Base-by-base conservation (phyloP, 2,329 filamentous ascomycete species). In the Exophiala dermatitidis region DNA sequence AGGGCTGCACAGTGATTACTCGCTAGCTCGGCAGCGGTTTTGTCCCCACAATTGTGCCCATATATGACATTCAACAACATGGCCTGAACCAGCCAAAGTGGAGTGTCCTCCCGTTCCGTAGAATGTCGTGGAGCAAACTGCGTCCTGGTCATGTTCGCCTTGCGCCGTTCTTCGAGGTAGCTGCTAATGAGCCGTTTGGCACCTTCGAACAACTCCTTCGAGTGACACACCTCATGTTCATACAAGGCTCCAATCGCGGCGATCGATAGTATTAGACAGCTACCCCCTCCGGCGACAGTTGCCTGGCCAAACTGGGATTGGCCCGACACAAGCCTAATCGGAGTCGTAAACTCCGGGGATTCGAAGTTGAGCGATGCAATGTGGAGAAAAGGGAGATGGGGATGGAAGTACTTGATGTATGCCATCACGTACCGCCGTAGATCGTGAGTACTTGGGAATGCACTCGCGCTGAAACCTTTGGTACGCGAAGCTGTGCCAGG, bases 31-130 rank as follows among this genome's bases (percentile, higher is more conserved):
- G 88, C 89, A 26, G 89, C 86, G 50, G 83, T 85, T 72, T 94
- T 91, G 68, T 97, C 91, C 36, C 88, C 89, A 67, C 90, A 95
- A 62, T 95, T 94, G 69, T 96, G 88, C 9, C 91, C 91, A 67
- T 95, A 97, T 10, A 96, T 87, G 36, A 97, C 88, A 66, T 95
- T 97, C 47, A 98, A 77, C 5, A 97, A 76, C 91, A 97, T 97
- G 0, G 91, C 89, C 70, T 97, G 93, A 10, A 97, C 90, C 29
- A 98, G 78, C 90, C 91, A 97, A 38, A 96, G 77, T 0, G 91
- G 91, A 1, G 90, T 83, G 50, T 81, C 91, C 40, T 64, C 62
- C 36, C 54, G 53, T 36, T 64, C 62, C 9, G 57, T 53, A 34
- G 60, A 46, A 46, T 60, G 59, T 42, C 54, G 55, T 8, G 62